A percentile compares a stretch with the other conserved stretches of the same genome.
phyloP scores from a whole-genome alignment of 2,329 filamentous ascomycete species.

The Eurotiales sp. region DNA sequence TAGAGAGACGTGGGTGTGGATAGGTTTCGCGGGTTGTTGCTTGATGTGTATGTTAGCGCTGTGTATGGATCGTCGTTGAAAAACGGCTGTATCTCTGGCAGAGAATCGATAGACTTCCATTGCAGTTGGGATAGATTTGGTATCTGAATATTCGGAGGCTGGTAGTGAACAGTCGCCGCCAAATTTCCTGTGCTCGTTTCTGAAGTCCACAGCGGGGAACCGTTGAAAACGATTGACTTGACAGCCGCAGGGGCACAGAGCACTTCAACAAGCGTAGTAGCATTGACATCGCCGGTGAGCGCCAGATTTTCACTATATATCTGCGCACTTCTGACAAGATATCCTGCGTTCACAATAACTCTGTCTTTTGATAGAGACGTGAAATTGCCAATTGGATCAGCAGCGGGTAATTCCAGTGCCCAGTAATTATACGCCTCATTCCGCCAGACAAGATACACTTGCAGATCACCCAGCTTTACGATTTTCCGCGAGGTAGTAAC shows the following conservation, averaged over 20 bases:
- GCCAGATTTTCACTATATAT: conserved; percentile 54
- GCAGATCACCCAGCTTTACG: conserved; percentile 40
- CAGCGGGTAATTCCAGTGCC: conserved; percentile 32
- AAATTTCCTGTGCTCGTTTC: conserved; percentile 47
- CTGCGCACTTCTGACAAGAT: conserved; percentile 46
- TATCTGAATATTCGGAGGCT: conserved; percentile 48
- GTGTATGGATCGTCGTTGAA: conserved; percentile 71
- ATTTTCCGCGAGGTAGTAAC: conserved; percentile 47
- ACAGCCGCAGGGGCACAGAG: conserved; percentile 57
- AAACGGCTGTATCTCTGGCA: conserved; percentile 61
- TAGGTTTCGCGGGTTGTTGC: conserved; percentile 58
- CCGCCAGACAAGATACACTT: conserved; percentile 54
- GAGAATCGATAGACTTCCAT: conserved; percentile 67
- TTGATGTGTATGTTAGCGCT: conserved; percentile 49
- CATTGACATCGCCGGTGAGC: conserved; percentile 68
- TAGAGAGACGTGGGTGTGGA: conserved; percentile 66
- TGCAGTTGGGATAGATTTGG: conserved; percentile 56
- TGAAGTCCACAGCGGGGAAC: conserved; percentile 42
- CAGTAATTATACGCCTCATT: conserved; percentile 45
- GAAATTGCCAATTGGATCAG: not conserved
- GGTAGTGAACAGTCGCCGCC: conserved; percentile 50
- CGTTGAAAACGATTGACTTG: conserved; percentile 61
- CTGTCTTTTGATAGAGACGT: conserved; percentile 21
- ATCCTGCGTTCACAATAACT: conserved; percentile 40
- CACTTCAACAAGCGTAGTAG: conserved; percentile 63